Evolutionary conservation across 352 stramenopile species (phyloP).

Genomic region (Elongisporangium prolatum): DNA sequence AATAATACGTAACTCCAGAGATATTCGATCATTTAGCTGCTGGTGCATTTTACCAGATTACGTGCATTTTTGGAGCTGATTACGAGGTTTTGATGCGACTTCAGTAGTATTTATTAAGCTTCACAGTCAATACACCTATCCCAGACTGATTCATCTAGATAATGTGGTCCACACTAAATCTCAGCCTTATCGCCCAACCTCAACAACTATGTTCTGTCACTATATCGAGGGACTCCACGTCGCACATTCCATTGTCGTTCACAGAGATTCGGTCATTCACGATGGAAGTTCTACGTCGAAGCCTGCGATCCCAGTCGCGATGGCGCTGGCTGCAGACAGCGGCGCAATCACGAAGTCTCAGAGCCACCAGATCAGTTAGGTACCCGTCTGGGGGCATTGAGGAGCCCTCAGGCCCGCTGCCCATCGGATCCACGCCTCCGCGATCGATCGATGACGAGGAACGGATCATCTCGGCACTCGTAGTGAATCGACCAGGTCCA

Average conservation of each 20-base stretch:
- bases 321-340: not conserved
- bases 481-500: conserved; percentile 58
- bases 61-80: too few species aligned
- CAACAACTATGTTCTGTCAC: not conserved
- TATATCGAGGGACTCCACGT: not conserved
- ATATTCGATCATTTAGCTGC: too few species aligned
- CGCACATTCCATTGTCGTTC: not conserved
- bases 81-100: too few species aligned
- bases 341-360: not conserved
- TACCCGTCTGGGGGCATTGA: not conserved
- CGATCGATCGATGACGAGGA: conserved; percentile 24
- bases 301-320: not conserved
- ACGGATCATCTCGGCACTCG: conserved; percentile 69
- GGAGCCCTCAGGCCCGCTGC: not conserved
- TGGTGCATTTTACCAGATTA: too few species aligned
- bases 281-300: not conserved
- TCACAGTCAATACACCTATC: too few species aligned
- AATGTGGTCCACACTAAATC: not conserved
- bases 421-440: not conserved
- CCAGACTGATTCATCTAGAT: not conserved
- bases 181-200: not conserved
- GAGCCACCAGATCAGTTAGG: not conserved
- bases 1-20: too few species aligned
- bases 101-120: too few species aligned
- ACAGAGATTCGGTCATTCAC: not conserved